Conservation (phyloP, 106 monocot species). For the Dendrobium catenatum region DNA sequence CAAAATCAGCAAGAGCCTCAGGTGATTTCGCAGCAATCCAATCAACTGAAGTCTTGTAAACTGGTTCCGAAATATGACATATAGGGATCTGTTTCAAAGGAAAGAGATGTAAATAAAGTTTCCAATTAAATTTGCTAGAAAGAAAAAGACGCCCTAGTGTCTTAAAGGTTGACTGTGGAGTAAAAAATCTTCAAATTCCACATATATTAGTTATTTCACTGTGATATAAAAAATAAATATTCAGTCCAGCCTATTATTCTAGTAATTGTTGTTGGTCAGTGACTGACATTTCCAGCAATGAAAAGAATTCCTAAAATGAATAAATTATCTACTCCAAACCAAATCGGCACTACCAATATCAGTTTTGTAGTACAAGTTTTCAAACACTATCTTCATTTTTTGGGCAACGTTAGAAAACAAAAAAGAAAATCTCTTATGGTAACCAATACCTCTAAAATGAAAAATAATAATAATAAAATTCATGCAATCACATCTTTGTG, state of each 20-base stretch:
- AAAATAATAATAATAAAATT: too few relatives aligned
- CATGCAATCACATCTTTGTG: background rate
- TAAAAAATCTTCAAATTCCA: background rate
- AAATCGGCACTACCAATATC: background rate
- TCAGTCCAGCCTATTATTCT: background rate
- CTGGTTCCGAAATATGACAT: conserved; percentile 58
- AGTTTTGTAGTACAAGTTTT: background rate
- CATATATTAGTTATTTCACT: background rate
- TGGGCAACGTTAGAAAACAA: too few relatives aligned
- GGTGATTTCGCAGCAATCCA: conserved; percentile 61
- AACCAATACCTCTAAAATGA: too few relatives aligned
- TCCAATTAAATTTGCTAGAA: background rate
- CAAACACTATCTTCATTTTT: background rate
- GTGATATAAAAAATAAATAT: background rate
- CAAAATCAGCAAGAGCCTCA: conserved; percentile 64
- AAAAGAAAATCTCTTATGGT: too few relatives aligned
- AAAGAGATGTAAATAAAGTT: background rate
- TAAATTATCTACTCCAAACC: background rate
- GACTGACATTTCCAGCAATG: background rate
- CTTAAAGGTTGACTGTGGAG: background rate
- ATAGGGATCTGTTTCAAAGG: conserved; percentile 53
- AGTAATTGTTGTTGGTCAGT: background rate
- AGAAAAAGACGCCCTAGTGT: background rate
- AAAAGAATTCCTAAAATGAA: background rate
- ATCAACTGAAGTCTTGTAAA: conserved; percentile 63